Conservation (phyloP, 2,329 filamentous ascomycete genomes). For the Alternaria gansuensis region DNA sequence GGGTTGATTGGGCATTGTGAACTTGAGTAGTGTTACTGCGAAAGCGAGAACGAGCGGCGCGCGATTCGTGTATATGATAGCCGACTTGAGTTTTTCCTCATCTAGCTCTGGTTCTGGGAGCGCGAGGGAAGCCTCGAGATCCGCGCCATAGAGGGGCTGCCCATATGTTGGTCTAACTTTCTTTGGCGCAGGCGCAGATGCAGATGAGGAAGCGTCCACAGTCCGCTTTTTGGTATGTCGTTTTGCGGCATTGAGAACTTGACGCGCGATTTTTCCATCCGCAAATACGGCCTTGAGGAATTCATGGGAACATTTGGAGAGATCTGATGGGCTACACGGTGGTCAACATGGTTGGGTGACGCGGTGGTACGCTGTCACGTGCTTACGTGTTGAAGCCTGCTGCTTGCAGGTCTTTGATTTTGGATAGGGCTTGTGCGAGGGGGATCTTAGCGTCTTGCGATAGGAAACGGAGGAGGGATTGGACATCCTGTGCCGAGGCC, state of each 20-base stretch:
- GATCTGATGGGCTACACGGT: constrained; percentile 53
- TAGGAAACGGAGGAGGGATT: constrained; percentile 64
- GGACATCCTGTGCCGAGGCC: constrained; percentile 52
- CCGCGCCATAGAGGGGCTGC: constrained; percentile 57
- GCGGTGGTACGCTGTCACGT: constrained; percentile 36
- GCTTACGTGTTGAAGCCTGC: constrained; percentile 63
- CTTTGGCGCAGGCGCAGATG: constrained; percentile 42
- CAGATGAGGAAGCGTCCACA: constrained; percentile 41
- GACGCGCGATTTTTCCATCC: constrained; percentile 65
- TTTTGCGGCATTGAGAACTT: constrained; percentile 66
- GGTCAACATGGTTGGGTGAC: constrained; percentile 20
- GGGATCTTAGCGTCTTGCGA: constrained; percentile 67
- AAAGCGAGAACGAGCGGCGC: constrained; percentile 86
- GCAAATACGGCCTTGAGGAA: constrained; percentile 56
- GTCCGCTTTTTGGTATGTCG: constrained; percentile 65
- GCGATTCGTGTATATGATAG: constrained; percentile 75
- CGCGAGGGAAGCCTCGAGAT: constrained; percentile 69
- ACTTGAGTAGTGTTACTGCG: constrained; percentile 74
- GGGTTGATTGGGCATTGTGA: constrained; percentile 87
- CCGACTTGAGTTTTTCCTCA: constrained; percentile 67
- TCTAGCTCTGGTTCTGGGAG: constrained; percentile 65
- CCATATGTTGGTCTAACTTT: constrained; percentile 45
- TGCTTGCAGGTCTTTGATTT: constrained; percentile 63
- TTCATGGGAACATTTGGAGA: constrained; percentile 60
- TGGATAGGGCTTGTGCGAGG: constrained; percentile 63